Evolutionary conservation across 2,329 filamentous ascomycete species (phyloP).

Genomic region (Cladophialophora carrionii): DNA sequence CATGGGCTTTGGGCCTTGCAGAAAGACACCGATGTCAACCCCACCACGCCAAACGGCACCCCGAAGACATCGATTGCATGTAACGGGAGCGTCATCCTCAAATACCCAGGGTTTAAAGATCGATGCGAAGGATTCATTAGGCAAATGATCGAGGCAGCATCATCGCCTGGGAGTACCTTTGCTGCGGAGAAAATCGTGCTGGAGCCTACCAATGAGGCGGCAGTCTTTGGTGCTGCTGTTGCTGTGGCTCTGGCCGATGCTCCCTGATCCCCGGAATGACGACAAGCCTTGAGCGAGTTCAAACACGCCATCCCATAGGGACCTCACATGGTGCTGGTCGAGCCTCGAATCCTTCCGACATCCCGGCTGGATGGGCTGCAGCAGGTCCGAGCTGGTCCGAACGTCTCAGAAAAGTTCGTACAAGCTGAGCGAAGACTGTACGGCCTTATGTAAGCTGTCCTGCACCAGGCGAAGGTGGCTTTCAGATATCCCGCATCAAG

Average conservation of each 20-base stretch:
- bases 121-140: conserved; percentile 51
- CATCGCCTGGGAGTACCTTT: conserved; percentile 34
- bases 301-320: neutral
- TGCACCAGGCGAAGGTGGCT: neutral
- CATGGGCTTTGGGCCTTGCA: conserved; percentile 64
- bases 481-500: neutral
- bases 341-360: neutral
- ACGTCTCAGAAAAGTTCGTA: neutral
- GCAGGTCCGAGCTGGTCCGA: neutral
- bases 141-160: conserved; percentile 44
- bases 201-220: conserved; percentile 50
- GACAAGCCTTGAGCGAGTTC: neutral
- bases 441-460: neutral
- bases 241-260: conserved; percentile 49
- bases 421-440: neutral
- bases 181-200: conserved; percentile 43
- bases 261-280: conserved; percentile 23
- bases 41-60: conserved; percentile 19
- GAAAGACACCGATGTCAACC: conserved; percentile 52
- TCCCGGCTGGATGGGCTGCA: neutral
- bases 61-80: conserved; percentile 53
- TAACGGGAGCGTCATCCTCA: conserved; percentile 57
- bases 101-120: conserved; percentile 54
- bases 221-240: conserved; percentile 52
- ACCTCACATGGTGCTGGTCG: neutral